Conservation (phyloP, 495 filamentous ascomycete genomes). For the Neurospora tetrasperma region DNA sequence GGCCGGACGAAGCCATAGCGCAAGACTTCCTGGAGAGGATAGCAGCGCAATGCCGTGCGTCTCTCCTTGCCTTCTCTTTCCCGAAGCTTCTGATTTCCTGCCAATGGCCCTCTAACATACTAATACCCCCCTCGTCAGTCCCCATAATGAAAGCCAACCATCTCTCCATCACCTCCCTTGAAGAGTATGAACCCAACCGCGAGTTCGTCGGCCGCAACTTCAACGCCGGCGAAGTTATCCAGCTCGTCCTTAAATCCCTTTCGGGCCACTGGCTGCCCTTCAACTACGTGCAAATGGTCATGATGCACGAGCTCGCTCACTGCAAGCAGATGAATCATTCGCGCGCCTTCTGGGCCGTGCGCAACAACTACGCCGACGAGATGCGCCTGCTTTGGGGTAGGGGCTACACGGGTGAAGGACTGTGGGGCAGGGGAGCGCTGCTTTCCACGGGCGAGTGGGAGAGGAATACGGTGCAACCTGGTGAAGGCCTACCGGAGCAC, state of each 20-base stretch:
- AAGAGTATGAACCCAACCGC: conserved; percentile 62
- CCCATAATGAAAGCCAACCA: conserved; percentile 64
- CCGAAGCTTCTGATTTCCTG: background rate
- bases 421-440: conserved; percentile 60
- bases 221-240: conserved; percentile 75
- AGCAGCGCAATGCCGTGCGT: conserved; percentile 58
- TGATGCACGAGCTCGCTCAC: conserved; percentile 76
- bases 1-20: conserved; percentile 45
- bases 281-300: conserved; percentile 70
- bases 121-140: conserved; percentile 18
- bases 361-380: conserved; percentile 54
- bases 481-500: conserved; percentile 48
- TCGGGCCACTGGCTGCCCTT: conserved; percentile 63
- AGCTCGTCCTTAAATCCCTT: conserved; percentile 60
- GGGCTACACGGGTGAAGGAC: conserved; percentile 62
- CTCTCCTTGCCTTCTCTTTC: background rate
- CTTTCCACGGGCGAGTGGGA: conserved; percentile 50
- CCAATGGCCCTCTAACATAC: background rate
- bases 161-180: conserved; percentile 59
- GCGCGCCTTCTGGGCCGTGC: conserved; percentile 59
- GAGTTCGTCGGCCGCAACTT: conserved; percentile 76
- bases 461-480: conserved; percentile 36
- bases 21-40: conserved; percentile 65
- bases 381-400: conserved; percentile 54
- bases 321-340: conserved; percentile 80